A percentile compares a stretch with the other conserved stretches of the same genome.
Evolutionary conservation across 257 asterid species (phyloP).

Genomic region (Gentiana straminea): DNA sequence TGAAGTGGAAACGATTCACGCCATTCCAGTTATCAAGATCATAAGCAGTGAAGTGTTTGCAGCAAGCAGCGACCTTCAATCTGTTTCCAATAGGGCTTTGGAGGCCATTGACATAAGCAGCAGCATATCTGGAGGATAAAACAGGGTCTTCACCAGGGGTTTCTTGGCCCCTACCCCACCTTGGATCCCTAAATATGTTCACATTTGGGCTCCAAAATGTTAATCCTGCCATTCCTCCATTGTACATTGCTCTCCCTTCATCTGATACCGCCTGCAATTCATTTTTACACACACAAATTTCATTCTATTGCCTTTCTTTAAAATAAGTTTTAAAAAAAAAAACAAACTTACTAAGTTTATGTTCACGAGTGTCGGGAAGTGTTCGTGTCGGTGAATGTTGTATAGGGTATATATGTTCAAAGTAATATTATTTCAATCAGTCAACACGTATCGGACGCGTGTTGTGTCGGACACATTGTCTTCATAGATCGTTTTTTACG

Average conservation of each 20-base stretch:
- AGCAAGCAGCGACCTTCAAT: constrained; percentile 78
- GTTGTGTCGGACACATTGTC: no score
- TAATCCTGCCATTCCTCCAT: constrained; percentile 71
- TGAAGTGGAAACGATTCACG: constrained; percentile 56
- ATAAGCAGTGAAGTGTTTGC: constrained; percentile 87
- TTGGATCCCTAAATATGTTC: constrained; percentile 75
- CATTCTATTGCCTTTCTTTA: no score
- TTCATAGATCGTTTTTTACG: no score
- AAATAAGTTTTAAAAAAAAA: no score
- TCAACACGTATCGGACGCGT: no score
- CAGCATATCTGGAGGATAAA: constrained; percentile 48
- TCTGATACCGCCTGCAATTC: constrained; percentile 60
- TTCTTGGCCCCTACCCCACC: constrained; percentile 93
- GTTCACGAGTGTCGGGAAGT: no score
- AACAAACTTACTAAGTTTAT: no score
- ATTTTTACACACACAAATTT: no score
- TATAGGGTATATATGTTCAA: no score
- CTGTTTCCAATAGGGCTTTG: constrained; percentile 43
- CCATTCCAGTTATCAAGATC: constrained; percentile 83
- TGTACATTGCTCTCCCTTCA: constrained; percentile 91
- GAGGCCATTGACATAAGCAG: constrained; percentile 62
- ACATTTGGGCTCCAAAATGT: constrained; percentile 95
- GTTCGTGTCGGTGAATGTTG: no score
- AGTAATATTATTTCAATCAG: no score
- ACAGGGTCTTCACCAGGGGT: constrained; percentile 87